These are phyloP conservation scores for Pochonia chlamydosporia DNA, from an alignment of 2,329 filamentous ascomycete genomes.

Conservation along the genomic window DNA sequence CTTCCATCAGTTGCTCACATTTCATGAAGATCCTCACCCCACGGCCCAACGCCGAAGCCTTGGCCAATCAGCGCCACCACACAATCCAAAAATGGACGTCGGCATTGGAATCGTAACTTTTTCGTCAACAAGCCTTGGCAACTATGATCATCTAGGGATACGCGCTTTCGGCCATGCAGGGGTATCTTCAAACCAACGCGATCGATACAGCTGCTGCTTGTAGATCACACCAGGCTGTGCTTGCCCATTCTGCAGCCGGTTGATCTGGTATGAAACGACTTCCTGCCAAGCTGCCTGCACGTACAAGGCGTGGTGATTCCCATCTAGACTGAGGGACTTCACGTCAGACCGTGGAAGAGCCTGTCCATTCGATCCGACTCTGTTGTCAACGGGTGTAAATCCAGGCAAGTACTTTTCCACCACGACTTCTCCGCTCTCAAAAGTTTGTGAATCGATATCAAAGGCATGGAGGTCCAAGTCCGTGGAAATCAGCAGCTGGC, in stretches of 20 bases:
- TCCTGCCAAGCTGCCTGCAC: slow-evolving; percentile 1
- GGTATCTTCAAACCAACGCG: background rate
- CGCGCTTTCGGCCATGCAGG: background rate
- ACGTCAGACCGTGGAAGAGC: slow-evolving; percentile 1
- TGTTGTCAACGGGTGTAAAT: background rate
- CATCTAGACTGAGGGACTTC: background rate
- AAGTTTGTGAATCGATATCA: background rate
- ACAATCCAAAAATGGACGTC: too few species aligned
- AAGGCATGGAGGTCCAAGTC: slow-evolving; percentile 2
- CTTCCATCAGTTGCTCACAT: too few species aligned
- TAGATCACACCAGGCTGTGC: background rate
- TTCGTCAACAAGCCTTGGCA: too few species aligned
- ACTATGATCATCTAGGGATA: too few species aligned
- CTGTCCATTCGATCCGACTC: background rate
- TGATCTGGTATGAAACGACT: background rate
- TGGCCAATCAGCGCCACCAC: too few species aligned
- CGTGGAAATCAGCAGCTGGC: slow-evolving; percentile 1
- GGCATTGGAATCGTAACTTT: too few species aligned
- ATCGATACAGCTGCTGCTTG: background rate
- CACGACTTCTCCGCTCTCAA: background rate
- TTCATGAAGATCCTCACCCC: too few species aligned
- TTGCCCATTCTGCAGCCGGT: background rate
- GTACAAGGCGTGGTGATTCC: background rate
- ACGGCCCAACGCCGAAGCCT: too few species aligned
- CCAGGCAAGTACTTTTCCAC: background rate